These are phyloP conservation scores for Colletotrichum filicis DNA, from an alignment of 2,329 filamentous ascomycete species.

Conservation along the genomic window DNA sequence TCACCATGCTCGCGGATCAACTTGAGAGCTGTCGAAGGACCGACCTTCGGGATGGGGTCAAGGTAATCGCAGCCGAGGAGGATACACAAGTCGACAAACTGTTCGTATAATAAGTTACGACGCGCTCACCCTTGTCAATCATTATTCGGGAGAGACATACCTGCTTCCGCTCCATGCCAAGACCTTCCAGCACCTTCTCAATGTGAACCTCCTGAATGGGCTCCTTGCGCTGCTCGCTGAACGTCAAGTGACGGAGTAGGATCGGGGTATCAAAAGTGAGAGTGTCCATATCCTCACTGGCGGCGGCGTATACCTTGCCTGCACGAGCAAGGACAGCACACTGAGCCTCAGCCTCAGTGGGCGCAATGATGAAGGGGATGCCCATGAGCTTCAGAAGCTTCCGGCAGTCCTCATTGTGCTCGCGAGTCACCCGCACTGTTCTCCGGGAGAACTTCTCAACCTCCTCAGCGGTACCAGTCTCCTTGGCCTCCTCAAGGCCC, in stretches of 20 bases:
- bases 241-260: constrained; percentile 90
- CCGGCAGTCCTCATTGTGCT: constrained; percentile 97
- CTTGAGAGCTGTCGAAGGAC: constrained; percentile 90
- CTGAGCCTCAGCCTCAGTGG: constrained; percentile 97
- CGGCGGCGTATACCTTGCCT: constrained; percentile 96
- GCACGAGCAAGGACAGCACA: constrained; percentile 90
- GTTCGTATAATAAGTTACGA: constrained; percentile 28
- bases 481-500: constrained; percentile 92
- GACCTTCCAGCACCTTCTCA: constrained; percentile 84
- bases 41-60: constrained; percentile 94
- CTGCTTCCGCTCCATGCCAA: constrained; percentile 89
- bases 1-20: constrained; percentile 92
- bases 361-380: constrained; percentile 92
- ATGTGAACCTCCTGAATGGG: constrained; percentile 96
- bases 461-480: constrained; percentile 96
- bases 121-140: not conserved
- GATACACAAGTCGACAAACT: constrained; percentile 99
- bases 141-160: constrained; percentile 51
- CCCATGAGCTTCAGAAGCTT: constrained; percentile 93
- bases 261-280: constrained; percentile 95
- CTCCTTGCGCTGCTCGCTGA: constrained; percentile 96
- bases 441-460: constrained; percentile 96
- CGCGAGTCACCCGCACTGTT: constrained; percentile 93
- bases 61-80: constrained; percentile 97
- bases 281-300: constrained; percentile 99